phyloP scores from a whole-genome alignment of 352 stramenopile genomes.

The Albugo candida region DNA sequence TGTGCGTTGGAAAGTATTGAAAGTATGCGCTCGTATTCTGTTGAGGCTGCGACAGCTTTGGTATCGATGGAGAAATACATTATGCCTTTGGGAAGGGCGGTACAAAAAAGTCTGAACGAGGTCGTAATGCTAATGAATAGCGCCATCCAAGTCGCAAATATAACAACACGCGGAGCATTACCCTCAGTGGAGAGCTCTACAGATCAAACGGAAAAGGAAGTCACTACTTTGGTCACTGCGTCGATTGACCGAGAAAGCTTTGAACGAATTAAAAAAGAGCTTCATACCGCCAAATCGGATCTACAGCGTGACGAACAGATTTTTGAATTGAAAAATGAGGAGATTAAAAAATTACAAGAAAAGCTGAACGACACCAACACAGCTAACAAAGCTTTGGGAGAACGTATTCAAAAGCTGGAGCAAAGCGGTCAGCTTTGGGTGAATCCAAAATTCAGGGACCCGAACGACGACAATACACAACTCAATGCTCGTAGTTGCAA shows the following conservation, averaged over 20 bases:
- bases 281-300: constrained; percentile 42
- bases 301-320: constrained; percentile 60
- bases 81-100: constrained; percentile 36
- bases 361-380: constrained; percentile 36
- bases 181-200: not conserved
- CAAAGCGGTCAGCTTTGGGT: constrained; percentile 44
- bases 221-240: not conserved
- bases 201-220: not conserved
- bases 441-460: constrained; percentile 9
- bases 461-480: not conserved
- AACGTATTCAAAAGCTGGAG: constrained; percentile 49
- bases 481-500: not conserved
- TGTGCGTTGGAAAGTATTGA: constrained; percentile 13
- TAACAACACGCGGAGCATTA: not conserved
- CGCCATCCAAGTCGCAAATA: constrained; percentile 35
- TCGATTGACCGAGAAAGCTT: constrained; percentile 3
- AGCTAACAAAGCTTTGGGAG: constrained; percentile 54
- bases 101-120: constrained; percentile 65
- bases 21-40: constrained; percentile 27
- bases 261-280: constrained; percentile 25
- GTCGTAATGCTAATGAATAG: constrained; percentile 60
- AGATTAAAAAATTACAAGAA: constrained; percentile 42
- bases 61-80: constrained; percentile 64
- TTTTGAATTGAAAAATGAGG: constrained; percentile 67
- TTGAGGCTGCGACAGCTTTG: constrained; percentile 46